Evolutionary conservation across 192 early-diverging fungal genomes (phyloP).

Genomic region (Oehlia diaphana): DNA sequence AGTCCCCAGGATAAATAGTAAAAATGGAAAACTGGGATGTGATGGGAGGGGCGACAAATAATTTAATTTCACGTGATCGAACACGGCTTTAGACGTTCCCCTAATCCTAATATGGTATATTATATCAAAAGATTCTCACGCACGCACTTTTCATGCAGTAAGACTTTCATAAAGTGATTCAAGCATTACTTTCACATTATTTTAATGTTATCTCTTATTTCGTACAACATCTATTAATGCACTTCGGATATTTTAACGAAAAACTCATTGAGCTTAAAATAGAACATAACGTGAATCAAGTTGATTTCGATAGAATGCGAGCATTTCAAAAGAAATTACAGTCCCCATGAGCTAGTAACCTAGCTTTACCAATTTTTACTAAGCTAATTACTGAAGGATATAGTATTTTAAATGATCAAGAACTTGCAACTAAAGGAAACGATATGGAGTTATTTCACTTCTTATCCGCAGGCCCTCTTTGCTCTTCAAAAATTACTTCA

Average conservation of each 20-base stretch:
- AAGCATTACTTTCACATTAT: background rate
- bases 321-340: background rate
- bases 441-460: constrained; percentile 25
- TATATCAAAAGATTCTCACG: background rate
- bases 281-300: background rate
- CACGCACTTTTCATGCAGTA: background rate
- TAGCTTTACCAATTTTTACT: background rate
- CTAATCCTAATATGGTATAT: no score
- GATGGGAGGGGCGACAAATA: no score
- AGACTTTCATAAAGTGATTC: background rate
- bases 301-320: background rate
- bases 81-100: no score
- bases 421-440: constrained; percentile 9
- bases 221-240: constrained; percentile 6
- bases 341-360: background rate
- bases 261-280: background rate
- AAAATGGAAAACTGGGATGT: no score
- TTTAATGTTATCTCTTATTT: background rate
- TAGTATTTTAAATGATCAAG: background rate
- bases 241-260: constrained; percentile 3
- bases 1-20: no score
- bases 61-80: no score
- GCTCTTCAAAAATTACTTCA: background rate
- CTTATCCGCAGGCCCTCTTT: background rate
- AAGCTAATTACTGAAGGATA: background rate